Percentiles rank a stretch among this genome's conserved stretches.
These are phyloP conservation scores for Torulaspora microellipsoides DNA, from an alignment of 805 yeast genomes.

Conservation along the genomic window DNA sequence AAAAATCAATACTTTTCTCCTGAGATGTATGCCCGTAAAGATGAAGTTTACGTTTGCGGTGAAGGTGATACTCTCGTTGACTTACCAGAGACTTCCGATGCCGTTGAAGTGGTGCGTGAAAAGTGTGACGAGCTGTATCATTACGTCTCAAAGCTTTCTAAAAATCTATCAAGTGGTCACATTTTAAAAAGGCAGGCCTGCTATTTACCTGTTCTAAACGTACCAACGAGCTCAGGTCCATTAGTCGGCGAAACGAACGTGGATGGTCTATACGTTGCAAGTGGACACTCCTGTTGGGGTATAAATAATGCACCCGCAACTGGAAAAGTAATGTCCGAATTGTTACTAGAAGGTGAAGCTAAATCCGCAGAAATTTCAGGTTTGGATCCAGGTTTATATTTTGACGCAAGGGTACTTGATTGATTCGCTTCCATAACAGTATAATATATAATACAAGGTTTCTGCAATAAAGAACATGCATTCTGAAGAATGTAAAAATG, in stretches of 20 bases:
- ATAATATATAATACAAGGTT: too few relatives aligned
- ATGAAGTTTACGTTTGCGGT: slow-evolving; percentile 95
- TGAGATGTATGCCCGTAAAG: slow-evolving; percentile 90
- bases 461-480: too few relatives aligned
- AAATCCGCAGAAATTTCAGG: slow-evolving; percentile 73
- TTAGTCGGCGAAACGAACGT: slow-evolving; percentile 92
- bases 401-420: slow-evolving; percentile 56
- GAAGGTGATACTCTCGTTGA: slow-evolving; percentile 91
- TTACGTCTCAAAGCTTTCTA: slow-evolving; percentile 72
- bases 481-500: not conserved
- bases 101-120: slow-evolving; percentile 79
- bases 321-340: slow-evolving; percentile 87
- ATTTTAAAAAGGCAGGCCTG: slow-evolving; percentile 87
- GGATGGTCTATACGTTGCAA: slow-evolving; percentile 67
- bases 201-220: slow-evolving; percentile 89
- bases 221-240: slow-evolving; percentile 90
- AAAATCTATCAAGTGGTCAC: slow-evolving; percentile 65
- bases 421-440: not conserved
- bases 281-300: slow-evolving; percentile 99
- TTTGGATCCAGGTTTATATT: slow-evolving; percentile 80
- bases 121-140: slow-evolving; percentile 84
- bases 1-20: slow-evolving; percentile 73
- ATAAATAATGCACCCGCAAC: slow-evolving; percentile 97
- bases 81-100: slow-evolving; percentile 91
- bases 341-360: slow-evolving; percentile 78